Percentiles rank a stretch among this genome's conserved stretches.
These are phyloP conservation scores for Diplocarpon mali DNA, from an alignment of 2,329 filamentous ascomycete genomes.

Conservation along the genomic window DNA sequence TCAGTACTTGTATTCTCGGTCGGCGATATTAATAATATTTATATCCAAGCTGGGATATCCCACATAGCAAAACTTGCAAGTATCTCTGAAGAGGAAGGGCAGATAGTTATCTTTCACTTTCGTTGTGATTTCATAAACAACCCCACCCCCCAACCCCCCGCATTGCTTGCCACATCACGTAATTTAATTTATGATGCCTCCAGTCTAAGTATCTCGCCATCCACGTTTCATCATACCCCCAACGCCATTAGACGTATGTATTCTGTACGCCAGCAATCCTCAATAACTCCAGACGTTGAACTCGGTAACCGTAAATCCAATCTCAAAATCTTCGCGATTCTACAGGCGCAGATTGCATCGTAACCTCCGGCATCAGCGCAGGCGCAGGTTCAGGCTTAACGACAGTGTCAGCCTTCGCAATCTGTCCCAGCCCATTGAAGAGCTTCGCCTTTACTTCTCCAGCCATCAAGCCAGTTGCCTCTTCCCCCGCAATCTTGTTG, in stretches of 20 bases:
- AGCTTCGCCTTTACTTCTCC: constrained; percentile 39
- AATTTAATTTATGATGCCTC: constrained; percentile 4
- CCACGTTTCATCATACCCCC: constrained; percentile 10
- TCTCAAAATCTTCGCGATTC: constrained; percentile 2
- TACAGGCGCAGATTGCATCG: constrained; percentile 1
- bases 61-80: no score
- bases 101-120: no score
- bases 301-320: not conserved
- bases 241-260: constrained; percentile 14
- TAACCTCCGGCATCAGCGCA: constrained; percentile 2
- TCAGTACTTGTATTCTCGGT: no score
- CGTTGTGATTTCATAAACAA: no score
- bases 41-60: no score
- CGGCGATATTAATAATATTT: no score
- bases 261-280: constrained; percentile 14
- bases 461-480: constrained; percentile 32
- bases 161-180: not conserved
- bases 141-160: no score
- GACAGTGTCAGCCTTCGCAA: constrained; percentile 2
- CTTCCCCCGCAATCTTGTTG: constrained; percentile 45
- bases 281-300: not conserved
- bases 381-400: not conserved
- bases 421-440: constrained; percentile 30
- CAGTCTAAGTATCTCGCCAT: constrained; percentile 1
- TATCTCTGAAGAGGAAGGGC: no score